These are phyloP conservation scores for Nemania abortiva DNA, from an alignment of 2,329 filamentous ascomycete genomes.

Conservation along the genomic window DNA sequence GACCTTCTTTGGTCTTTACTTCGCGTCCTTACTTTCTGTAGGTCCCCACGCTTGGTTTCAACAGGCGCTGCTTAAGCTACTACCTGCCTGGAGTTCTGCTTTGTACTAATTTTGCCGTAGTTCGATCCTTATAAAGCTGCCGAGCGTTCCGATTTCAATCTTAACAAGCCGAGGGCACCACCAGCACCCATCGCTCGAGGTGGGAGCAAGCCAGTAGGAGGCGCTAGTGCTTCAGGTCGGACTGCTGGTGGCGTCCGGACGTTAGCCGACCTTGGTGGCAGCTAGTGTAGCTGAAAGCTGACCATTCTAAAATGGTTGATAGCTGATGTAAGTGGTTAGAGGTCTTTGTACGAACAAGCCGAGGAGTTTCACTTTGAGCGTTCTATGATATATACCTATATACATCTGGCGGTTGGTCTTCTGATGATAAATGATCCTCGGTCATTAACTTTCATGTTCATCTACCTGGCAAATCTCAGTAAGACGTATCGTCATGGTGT, in stretches of 20 bases:
- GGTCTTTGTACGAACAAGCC: slow-evolving; percentile 27
- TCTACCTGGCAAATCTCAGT: neutral
- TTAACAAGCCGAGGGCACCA: slow-evolving; percentile 56
- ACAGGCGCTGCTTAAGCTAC: neutral
- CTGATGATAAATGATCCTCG: neutral
- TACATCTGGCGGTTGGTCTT: neutral
- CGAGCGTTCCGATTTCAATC: slow-evolving; percentile 70
- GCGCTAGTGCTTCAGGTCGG: slow-evolving; percentile 42
- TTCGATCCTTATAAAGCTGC: slow-evolving; percentile 73
- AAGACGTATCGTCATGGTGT: neutral
- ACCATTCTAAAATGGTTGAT: neutral
- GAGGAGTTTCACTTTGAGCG: slow-evolving; percentile 1
- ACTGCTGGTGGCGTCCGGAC: slow-evolving; percentile 57
- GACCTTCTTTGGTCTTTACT: slow-evolving; percentile 70
- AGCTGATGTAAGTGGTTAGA: neutral
- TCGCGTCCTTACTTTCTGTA: slow-evolving; percentile 71
- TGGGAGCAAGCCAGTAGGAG: slow-evolving; percentile 49
- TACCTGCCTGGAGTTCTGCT: neutral
- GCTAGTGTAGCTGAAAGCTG: slow-evolving; percentile 28
- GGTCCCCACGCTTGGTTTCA: slow-evolving; percentile 45
- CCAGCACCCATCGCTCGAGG: slow-evolving; percentile 39
- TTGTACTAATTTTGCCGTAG: slow-evolving; percentile 50
- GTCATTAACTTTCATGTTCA: neutral
- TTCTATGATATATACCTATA: slow-evolving; percentile 3
- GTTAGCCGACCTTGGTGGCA: slow-evolving; percentile 63